Percentiles rank a stretch among this genome's conserved stretches.
Conservation (phyloP, 1,284 basidiomycete species). For the Peniophora sp. region DNA sequence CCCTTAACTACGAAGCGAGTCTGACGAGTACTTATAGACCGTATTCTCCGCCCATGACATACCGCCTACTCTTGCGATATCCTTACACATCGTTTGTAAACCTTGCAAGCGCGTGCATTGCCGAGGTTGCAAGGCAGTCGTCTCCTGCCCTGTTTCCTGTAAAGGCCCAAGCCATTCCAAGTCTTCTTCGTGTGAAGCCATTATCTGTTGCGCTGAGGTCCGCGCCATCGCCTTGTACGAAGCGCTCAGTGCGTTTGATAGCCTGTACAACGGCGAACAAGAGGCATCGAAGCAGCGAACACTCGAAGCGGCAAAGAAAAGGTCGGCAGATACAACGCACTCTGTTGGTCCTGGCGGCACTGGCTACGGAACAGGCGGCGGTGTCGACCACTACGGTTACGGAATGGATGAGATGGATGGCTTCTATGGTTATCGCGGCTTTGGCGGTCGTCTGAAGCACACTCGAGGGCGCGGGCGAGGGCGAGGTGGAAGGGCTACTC, state of each 20-base stretch:
- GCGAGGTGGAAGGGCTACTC: slow-evolving; percentile 1
- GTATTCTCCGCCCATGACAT: slow-evolving; percentile 25
- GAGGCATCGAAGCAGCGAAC: slow-evolving; percentile 30
- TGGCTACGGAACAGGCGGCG: slow-evolving; percentile 31
- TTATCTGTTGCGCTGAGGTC: slow-evolving; percentile 35
- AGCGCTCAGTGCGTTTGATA: slow-evolving; percentile 38
- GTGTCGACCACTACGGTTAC: neutral
- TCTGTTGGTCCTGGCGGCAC: slow-evolving; percentile 43
- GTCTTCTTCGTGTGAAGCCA: slow-evolving; percentile 24
- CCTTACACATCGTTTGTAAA: slow-evolving; percentile 36
- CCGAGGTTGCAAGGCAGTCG: slow-evolving; percentile 35
- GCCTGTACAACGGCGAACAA: slow-evolving; percentile 33
- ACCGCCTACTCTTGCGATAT: slow-evolving; percentile 26
- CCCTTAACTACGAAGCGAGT: slow-evolving; percentile 1
- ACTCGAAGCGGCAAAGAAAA: slow-evolving; percentile 20
- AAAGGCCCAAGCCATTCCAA: slow-evolving; percentile 27
- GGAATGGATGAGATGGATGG: neutral
- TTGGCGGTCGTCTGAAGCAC: neutral
- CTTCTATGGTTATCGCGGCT: neutral
- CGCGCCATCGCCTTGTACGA: slow-evolving; percentile 45
- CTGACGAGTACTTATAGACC: slow-evolving; percentile 23
- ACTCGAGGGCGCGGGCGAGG: slow-evolving; percentile 9
- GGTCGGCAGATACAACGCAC: slow-evolving; percentile 8
- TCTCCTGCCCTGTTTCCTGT: slow-evolving; percentile 31
- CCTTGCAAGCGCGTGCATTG: slow-evolving; percentile 37